Percentiles rank a stretch among this genome's conserved stretches.
phyloP scores from a whole-genome alignment of 2,329 filamentous ascomycete species.

The Chrysoporthe deuterocubensis region DNA sequence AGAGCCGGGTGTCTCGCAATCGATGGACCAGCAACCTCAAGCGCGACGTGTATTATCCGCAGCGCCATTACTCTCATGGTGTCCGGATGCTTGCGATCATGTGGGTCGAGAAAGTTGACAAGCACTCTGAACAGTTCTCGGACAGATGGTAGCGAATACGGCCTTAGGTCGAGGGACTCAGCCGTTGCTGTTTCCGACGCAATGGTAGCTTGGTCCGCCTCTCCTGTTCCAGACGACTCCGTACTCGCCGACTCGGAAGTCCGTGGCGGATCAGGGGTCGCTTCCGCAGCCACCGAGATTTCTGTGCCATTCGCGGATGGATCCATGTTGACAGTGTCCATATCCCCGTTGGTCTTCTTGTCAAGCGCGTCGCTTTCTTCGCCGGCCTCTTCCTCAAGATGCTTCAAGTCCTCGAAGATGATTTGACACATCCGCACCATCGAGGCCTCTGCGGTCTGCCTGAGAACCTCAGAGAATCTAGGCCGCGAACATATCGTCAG shows the following conservation, averaged over 20 bases:
- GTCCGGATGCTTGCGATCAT: slow-evolving; percentile 90
- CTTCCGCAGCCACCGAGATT: slow-evolving; percentile 32
- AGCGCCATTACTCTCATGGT: slow-evolving; percentile 97
- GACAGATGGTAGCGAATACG: slow-evolving; percentile 93
- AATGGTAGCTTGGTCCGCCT: slow-evolving; percentile 27
- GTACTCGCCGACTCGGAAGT: slow-evolving; percentile 47
- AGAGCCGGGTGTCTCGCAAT: slow-evolving; percentile 91
- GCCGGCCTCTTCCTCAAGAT: slow-evolving; percentile 76
- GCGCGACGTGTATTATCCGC: slow-evolving; percentile 93
- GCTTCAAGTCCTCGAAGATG: slow-evolving; percentile 91
- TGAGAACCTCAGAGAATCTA: slow-evolving; percentile 85
- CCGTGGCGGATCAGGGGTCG: slow-evolving; percentile 33
- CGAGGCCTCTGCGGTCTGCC: slow-evolving; percentile 89
- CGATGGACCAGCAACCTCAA: slow-evolving; percentile 93
- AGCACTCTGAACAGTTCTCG: slow-evolving; percentile 91
- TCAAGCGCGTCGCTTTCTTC: slow-evolving; percentile 69
- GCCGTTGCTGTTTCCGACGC: slow-evolving; percentile 30
- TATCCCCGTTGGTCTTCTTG: slow-evolving; percentile 67
- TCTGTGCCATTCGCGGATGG: slow-evolving; percentile 67
- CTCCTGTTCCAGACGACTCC: slow-evolving; percentile 34
- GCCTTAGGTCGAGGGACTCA: slow-evolving; percentile 68
- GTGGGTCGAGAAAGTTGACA: slow-evolving; percentile 90
- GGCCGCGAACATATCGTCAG: slow-evolving; percentile 96
- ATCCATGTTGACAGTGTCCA: slow-evolving; percentile 83
- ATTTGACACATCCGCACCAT: slow-evolving; percentile 99